Conservation (phyloP, 2,329 filamentous ascomycete species). For the Exophiala phaeomuriformis region DNA sequence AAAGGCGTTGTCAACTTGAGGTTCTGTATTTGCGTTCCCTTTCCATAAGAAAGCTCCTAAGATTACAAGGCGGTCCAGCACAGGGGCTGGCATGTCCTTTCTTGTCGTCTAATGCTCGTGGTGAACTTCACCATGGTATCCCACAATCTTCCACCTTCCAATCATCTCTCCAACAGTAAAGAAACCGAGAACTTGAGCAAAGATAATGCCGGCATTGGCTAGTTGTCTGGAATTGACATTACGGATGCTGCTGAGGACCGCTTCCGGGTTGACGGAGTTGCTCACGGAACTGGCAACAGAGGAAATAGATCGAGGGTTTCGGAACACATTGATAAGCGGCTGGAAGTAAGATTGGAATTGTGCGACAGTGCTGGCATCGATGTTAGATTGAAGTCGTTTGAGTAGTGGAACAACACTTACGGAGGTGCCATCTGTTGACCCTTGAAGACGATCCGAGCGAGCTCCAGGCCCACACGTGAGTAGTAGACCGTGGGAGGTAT, state of each 20-base stretch:
- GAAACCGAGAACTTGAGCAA: constrained; percentile 86
- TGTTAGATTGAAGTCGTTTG: constrained; percentile 4
- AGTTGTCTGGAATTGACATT: constrained; percentile 66
- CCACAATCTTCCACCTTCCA: constrained; percentile 87
- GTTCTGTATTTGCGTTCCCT: constrained; percentile 21
- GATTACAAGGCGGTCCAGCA: constrained; percentile 15
- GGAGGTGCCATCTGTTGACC: constrained; percentile 89
- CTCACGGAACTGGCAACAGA: constrained; percentile 43
- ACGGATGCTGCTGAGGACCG: constrained; percentile 53
- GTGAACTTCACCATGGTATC: constrained; percentile 67
- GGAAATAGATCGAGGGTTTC: constrained; percentile 57
- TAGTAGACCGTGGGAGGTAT: constrained; percentile 87
- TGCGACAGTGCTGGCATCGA: constrained; percentile 40
- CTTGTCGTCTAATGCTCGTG: constrained; percentile 34
- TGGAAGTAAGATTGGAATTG: constrained; percentile 85
- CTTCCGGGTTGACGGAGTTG: constrained; percentile 50
- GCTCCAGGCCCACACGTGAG: constrained; percentile 77
- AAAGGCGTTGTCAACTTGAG: constrained; percentile 5
- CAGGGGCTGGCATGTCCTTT: not conserved
- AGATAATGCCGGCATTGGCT: constrained; percentile 65
- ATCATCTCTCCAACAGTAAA: constrained; percentile 98
- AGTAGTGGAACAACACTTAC: constrained; percentile 53
- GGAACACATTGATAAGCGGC: constrained; percentile 61
- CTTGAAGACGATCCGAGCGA: constrained; percentile 78
- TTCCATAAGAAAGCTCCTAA: constrained; percentile 21